A percentile compares a stretch with the other conserved stretches of the same genome.
phyloP scores from a whole-genome alignment of 768 basidiomycete species.

The Leccinum variicolor region DNA sequence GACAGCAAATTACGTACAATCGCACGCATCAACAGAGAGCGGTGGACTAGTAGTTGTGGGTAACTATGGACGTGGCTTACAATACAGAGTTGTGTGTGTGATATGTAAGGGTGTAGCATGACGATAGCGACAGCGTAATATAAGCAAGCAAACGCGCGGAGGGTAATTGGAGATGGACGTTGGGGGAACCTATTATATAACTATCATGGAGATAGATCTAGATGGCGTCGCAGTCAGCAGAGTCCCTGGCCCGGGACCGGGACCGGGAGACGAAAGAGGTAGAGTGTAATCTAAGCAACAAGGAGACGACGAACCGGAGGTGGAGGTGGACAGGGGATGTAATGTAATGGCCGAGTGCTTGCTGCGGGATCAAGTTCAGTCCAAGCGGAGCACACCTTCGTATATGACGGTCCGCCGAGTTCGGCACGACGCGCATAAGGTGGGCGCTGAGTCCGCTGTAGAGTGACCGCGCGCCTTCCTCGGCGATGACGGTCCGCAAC shows the following conservation, averaged over 20 bases:
- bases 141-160: conserved; percentile 10
- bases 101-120: background rate
- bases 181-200: conserved; percentile 10
- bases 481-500: conserved; percentile 75
- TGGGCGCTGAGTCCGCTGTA: conserved; percentile 95
- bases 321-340: too few species aligned
- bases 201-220: conserved; percentile 16
- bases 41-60: conserved; percentile 21
- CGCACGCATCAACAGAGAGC: conserved; percentile 11
- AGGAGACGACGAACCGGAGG: background rate
- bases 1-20: background rate
- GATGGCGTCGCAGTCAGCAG: background rate
- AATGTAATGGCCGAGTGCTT: too few species aligned
- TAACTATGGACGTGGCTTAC: conserved; percentile 20
- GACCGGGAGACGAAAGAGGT: background rate
- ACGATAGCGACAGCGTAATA: conserved; percentile 16
- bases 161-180: background rate
- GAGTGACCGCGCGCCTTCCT: conserved; percentile 83
- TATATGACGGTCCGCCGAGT: conserved; percentile 96
- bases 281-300: background rate
- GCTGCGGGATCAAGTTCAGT: background rate
- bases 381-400: conserved; percentile 75
- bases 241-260: background rate
- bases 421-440: conserved; percentile 94
- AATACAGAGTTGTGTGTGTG: conserved; percentile 15